A percentile compares a stretch with the other conserved stretches of the same genome.
These are phyloP conservation scores for Microdochium bolleyi DNA, from an alignment of 2,329 filamentous ascomycete genomes.

Conservation along the genomic window DNA sequence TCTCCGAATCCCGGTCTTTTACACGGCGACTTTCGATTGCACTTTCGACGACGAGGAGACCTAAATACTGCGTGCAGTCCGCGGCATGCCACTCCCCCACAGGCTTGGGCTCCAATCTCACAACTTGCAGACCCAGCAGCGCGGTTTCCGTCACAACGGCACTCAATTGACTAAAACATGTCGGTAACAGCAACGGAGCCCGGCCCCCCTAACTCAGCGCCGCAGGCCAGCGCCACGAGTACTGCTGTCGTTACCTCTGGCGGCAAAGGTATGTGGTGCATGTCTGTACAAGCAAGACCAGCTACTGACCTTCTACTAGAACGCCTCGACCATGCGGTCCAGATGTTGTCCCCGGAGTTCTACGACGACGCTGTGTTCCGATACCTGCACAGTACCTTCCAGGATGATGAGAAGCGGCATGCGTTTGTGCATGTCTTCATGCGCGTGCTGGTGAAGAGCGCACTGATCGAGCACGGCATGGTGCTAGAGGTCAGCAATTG, in stretches of 20 bases:
- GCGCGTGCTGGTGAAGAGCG: not conserved
- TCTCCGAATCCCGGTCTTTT: no score
- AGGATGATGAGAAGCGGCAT: not conserved
- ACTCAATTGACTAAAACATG: no score
- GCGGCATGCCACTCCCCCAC: no score
- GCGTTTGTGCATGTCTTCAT: not conserved
- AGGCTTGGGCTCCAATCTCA: no score
- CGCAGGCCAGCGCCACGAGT: no score
- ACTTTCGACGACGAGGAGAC: no score
- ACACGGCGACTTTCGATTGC: no score
- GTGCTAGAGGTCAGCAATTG: not conserved
- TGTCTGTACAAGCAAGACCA: not conserved
- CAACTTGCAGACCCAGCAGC: no score
- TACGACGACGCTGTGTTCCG: not conserved
- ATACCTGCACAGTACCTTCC: not conserved
- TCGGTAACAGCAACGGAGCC: no score
- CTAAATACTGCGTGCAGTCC: no score
- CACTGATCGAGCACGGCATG: not conserved
- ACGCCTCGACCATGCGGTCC: not conserved
- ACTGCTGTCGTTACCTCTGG: not conserved
- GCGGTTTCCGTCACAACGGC: no score
- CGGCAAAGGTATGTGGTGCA: not conserved
- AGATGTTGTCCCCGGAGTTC: not conserved
- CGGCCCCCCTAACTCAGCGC: no score
- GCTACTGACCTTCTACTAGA: not conserved